A percentile compares a stretch with the other conserved stretches of the same genome.
These are phyloP conservation scores for Exophiala lecanii-corni DNA, from an alignment of 2,329 filamentous ascomycete genomes.

Conservation along the genomic window DNA sequence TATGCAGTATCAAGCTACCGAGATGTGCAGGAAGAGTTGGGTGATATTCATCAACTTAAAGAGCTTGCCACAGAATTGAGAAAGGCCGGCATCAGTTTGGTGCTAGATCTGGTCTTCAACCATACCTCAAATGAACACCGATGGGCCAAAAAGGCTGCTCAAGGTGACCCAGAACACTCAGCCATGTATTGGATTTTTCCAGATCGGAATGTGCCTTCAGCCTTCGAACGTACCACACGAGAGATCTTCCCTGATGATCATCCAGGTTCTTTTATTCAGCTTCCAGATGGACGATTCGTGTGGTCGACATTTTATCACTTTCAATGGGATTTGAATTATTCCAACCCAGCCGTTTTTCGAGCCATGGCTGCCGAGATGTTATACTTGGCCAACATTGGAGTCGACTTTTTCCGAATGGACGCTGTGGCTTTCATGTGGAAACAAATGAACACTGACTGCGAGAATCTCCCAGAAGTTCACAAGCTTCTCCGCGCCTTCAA, in stretches of 20 bases:
- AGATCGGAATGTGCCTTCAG: conserved; percentile 22
- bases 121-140: conserved; percentile 25
- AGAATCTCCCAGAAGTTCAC: conserved; percentile 26
- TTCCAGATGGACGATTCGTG: conserved; percentile 23
- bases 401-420: conserved; percentile 26
- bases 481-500: conserved; percentile 26
- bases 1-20: conserved; percentile 26
- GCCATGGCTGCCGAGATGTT: conserved; percentile 26
- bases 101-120: conserved; percentile 26
- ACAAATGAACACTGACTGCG: conserved; percentile 26
- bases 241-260: conserved; percentile 27
- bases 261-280: conserved; percentile 25
- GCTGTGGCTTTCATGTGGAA: conserved; percentile 27
- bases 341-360: conserved; percentile 24
- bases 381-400: conserved; percentile 24
- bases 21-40: conserved; percentile 21
- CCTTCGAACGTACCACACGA: conserved; percentile 22
- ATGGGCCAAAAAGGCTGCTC: conserved; percentile 23
- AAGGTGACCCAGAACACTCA: conserved; percentile 24
- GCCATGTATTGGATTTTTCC: conserved; percentile 27
- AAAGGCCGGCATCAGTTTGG: conserved; percentile 23
- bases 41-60: conserved; percentile 20
- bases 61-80: conserved; percentile 22
- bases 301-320: conserved; percentile 27
- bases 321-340: conserved; percentile 26